Evolutionary conservation across 208 protist genomes (phyloP), one percentile per base, ranked within the genome.

Genomic region (Trypanosomatidae sp.): DNA sequence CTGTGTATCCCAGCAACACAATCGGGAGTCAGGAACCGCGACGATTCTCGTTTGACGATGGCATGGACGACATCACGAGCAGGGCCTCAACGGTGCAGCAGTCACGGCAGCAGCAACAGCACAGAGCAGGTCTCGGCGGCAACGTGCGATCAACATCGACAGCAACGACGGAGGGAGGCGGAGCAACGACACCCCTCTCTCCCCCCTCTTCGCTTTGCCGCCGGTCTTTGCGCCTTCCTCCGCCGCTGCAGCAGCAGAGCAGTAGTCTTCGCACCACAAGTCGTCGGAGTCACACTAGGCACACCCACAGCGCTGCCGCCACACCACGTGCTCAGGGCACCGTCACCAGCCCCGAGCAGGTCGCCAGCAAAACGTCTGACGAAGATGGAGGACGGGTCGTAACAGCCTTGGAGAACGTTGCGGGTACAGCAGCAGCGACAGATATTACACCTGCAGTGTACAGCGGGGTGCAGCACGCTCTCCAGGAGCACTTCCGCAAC

Each of bases 401-500:
- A 39, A 25, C 44, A 33, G 25, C 44, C 22, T 55, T 46, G 12
- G 25, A n/a, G 19, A 68, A 25, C 64, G 52, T 68, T 13, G 64
- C 64, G n/a, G 46, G 15, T 9, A 36, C 47, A 19, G 64, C 66
- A 52, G 56, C 55, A 62, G 28, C 66, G 22, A 36, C 22, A 10
- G 30, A 72, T 19, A 66, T 76, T 19, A 62, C 66, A 10, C 65
- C 76, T 13, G 65, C 65, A 2, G 56, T 80, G 33, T 80, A 71
- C 70, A 75, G 46, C 30, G 76, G 76, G 12, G 70, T 80, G 36
- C 76, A 80, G 47, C 70, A 75, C 25, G 76, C 76, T 0, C 55
- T 80, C 15, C 62, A 80, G 28, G 65, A 67, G 41, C 76, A 80
- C 76, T 80, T 80, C n/a, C 62, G 76, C 3, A 67, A 76, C 50